Evolutionary conservation across 2,329 filamentous ascomycete genomes (phyloP).

Genomic region (Zasmidium citrigriseum): DNA sequence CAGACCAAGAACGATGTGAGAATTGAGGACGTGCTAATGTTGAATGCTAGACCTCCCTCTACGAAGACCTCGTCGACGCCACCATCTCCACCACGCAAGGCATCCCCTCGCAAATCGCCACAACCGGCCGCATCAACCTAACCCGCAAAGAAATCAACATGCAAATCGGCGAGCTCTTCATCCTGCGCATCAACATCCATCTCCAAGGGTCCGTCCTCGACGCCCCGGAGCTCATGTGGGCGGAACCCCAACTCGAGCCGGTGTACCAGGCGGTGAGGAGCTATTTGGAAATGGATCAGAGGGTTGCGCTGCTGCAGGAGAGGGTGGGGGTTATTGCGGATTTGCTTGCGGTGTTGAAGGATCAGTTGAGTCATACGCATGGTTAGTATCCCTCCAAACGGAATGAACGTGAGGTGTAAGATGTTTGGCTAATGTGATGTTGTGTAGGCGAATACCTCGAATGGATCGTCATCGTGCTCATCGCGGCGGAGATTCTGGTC

Average conservation of each 20-base stretch:
- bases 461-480: slow-evolving; percentile 81
- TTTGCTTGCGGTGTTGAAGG: slow-evolving; percentile 87
- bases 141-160: slow-evolving; percentile 93
- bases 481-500: slow-evolving; percentile 92
- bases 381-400: slow-evolving; percentile 75
- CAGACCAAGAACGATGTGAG: neutral
- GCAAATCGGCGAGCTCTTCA: slow-evolving; percentile 98
- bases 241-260: slow-evolving; percentile 92
- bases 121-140: slow-evolving; percentile 88
- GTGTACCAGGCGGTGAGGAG: slow-evolving; percentile 93
- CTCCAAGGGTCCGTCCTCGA: slow-evolving; percentile 95
- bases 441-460: slow-evolving; percentile 49
- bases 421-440: slow-evolving; percentile 3
- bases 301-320: slow-evolving; percentile 85
- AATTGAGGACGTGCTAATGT: slow-evolving; percentile 7
- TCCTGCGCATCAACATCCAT: slow-evolving; percentile 96
- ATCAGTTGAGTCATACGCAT: slow-evolving; percentile 91
- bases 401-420: neutral
- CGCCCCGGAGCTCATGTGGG: slow-evolving; percentile 97
- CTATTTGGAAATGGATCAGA: slow-evolving; percentile 97
- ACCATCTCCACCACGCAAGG: slow-evolving; percentile 93
- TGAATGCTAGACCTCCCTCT: slow-evolving; percentile 74
- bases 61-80: slow-evolving; percentile 91
- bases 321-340: slow-evolving; percentile 91
- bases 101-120: slow-evolving; percentile 87